Conservation (phyloP, 2,329 filamentous ascomycete species). For the Westerdykella aurantiaca region DNA sequence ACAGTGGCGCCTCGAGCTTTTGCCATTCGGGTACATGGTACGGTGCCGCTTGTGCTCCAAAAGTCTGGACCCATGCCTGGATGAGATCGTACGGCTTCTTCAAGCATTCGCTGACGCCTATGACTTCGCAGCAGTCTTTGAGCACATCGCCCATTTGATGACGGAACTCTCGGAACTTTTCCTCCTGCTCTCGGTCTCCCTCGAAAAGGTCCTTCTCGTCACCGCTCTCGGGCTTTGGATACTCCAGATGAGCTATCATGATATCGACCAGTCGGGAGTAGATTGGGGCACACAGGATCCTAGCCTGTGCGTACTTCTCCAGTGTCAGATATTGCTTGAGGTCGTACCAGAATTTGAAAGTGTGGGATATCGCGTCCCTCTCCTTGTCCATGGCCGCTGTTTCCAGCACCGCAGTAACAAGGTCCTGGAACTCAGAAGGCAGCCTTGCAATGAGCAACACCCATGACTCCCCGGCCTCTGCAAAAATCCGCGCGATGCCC, state of each 20-base stretch:
- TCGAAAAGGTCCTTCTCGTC: slow-evolving; percentile 84
- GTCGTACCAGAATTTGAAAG: slow-evolving; percentile 97
- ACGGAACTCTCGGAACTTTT: slow-evolving; percentile 93
- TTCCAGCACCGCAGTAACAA: slow-evolving; percentile 90
- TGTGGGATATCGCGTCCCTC: slow-evolving; percentile 84
- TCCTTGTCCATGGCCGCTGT: slow-evolving; percentile 83
- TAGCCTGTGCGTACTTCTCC: slow-evolving; percentile 79
- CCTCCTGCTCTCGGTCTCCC: slow-evolving; percentile 89
- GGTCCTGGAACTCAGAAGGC: slow-evolving; percentile 69
- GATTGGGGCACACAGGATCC: slow-evolving; percentile 69
- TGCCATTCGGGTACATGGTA: slow-evolving; percentile 89
- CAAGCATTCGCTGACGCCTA: slow-evolving; percentile 86
- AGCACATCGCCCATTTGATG: slow-evolving; percentile 97
- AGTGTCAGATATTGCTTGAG: slow-evolving; percentile 92
- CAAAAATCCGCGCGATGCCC: slow-evolving; percentile 81
- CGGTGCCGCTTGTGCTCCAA: slow-evolving; percentile 67
- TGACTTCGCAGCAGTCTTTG: slow-evolving; percentile 94
- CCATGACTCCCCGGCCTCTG: slow-evolving; percentile 92
- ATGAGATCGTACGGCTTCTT: slow-evolving; percentile 83
- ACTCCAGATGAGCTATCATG: slow-evolving; percentile 85
- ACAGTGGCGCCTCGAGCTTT: slow-evolving; percentile 87
- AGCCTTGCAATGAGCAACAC: slow-evolving; percentile 84
- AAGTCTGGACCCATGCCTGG: slow-evolving; percentile 78
- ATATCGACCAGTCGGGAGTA: slow-evolving; percentile 89
- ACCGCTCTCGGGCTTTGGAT: slow-evolving; percentile 67